phyloP scores from a whole-genome alignment of 2,329 filamentous ascomycete species.

The Fusarium sp. region DNA sequence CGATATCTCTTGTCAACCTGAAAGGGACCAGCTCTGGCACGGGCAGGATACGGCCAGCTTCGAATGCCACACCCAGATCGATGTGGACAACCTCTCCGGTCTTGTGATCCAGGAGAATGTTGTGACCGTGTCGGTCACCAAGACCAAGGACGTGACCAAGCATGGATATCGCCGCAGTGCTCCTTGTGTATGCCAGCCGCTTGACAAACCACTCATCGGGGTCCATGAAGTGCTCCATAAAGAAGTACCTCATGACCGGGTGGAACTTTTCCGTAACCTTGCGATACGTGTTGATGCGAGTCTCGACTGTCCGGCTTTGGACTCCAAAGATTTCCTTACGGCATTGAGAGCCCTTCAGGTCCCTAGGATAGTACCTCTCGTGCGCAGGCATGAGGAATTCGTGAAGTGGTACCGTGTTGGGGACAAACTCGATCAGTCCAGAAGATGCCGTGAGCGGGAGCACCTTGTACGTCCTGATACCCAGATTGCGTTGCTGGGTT shows the following conservation, averaged over 20 bases:
- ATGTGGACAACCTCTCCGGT: conserved; percentile 97
- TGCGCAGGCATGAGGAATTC: conserved; percentile 94
- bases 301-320: conserved; percentile 76
- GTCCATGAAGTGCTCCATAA: conserved; percentile 92
- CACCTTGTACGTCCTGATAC: conserved; percentile 97
- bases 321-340: conserved; percentile 83
- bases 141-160: conserved; percentile 93
- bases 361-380: conserved; percentile 84
- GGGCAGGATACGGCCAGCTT: conserved; percentile 93
- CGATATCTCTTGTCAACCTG: conserved; percentile 90
- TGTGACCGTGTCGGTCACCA: conserved; percentile 95
- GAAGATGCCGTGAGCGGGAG: conserved; percentile 86
- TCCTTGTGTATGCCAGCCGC: conserved; percentile 90
- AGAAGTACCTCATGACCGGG: conserved; percentile 96
- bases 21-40: conserved; percentile 97
- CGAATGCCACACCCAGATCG: conserved; percentile 95
- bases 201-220: conserved; percentile 96
- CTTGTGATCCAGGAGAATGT: conserved; percentile 90
- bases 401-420: conserved; percentile 90
- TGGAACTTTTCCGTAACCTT: conserved; percentile 85
- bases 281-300: conserved; percentile 79
- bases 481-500: conserved; percentile 88
- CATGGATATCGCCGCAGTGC: conserved; percentile 94
- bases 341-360: conserved; percentile 80
- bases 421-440: conserved; percentile 97